phyloP scores from a whole-genome alignment of 805 yeast genomes.

The Hanseniaspora lachancei region DNA sequence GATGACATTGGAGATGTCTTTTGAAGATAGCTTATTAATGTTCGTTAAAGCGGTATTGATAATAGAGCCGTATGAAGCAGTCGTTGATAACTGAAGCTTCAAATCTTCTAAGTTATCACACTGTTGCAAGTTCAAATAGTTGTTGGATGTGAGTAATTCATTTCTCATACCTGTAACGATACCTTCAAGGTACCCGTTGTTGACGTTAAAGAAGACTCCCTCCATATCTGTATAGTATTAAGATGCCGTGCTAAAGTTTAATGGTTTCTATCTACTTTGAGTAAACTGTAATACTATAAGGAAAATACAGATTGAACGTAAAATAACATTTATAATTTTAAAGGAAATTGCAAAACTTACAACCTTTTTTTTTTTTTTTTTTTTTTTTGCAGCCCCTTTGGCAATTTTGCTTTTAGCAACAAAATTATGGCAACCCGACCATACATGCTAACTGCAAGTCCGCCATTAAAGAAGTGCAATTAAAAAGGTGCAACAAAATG shows the following conservation, averaged over 20 bases:
- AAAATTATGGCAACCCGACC: background rate
- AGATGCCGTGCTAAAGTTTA: no score
- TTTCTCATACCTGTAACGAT: conserved; percentile 87
- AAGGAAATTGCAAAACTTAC: background rate
- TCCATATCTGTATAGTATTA: conserved; percentile 44
- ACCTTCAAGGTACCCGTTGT: conserved; percentile 85
- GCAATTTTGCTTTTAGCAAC: background rate
- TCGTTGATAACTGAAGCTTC: conserved; percentile 83
- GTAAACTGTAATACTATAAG: background rate
- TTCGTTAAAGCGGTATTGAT: conserved; percentile 63
- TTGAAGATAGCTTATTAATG: conserved; percentile 67
- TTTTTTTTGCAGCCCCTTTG: background rate
- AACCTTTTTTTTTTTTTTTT: background rate
- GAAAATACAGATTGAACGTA: background rate
- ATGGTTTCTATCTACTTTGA: no score
- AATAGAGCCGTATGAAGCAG: conserved; percentile 81
- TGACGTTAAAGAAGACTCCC: conserved; percentile 81
- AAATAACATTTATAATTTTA: background rate
- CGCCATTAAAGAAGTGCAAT: background rate
- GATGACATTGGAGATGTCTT: conserved; percentile 27
- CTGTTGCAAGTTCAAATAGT: conserved; percentile 84
- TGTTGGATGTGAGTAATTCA: conserved; percentile 63
- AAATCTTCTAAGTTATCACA: conserved; percentile 92
- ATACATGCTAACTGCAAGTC: background rate
- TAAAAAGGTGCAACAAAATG: no score